A percentile compares a stretch with the other conserved stretches of the same genome.
These are phyloP conservation scores for Aspergillus transmontanensis DNA, from an alignment of 2,329 filamentous ascomycete species.

Conservation along the genomic window DNA sequence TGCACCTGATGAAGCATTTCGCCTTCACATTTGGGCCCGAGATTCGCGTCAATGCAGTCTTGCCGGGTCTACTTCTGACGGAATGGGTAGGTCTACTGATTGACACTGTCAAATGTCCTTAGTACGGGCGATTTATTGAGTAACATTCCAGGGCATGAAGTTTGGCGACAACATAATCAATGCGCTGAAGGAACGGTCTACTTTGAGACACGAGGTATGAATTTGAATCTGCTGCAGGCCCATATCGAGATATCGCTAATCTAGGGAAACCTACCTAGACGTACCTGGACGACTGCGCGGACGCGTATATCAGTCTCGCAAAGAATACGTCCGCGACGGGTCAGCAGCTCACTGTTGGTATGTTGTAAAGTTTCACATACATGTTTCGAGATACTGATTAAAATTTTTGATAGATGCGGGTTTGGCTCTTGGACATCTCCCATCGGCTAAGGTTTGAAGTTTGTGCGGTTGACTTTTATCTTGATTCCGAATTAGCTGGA, in stretches of 20 bases:
- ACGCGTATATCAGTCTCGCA: background rate
- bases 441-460: background rate
- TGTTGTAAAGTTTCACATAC: background rate
- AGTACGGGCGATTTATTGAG: background rate
- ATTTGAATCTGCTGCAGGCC: no score
- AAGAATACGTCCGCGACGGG: slow-evolving; percentile 1
- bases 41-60: slow-evolving; percentile 65
- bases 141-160: background rate
- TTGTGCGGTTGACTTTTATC: background rate
- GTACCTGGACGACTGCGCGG: slow-evolving; percentile 1
- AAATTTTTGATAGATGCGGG: background rate
- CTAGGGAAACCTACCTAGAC: background rate
- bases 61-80: slow-evolving; percentile 66
- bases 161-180: background rate
- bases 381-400: background rate
- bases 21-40: slow-evolving; percentile 64
- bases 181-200: background rate
- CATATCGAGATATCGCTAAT: background rate
- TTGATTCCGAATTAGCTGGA: background rate
- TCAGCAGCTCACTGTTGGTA: slow-evolving; percentile 4
- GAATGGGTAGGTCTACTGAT: slow-evolving; percentile 58
- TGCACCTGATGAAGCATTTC: slow-evolving; percentile 68
- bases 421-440: background rate
- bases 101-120: background rate
- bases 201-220: slow-evolving; percentile 1